phyloP scores from a whole-genome alignment of 2,329 filamentous ascomycete species.

The Fusarium coicis region DNA sequence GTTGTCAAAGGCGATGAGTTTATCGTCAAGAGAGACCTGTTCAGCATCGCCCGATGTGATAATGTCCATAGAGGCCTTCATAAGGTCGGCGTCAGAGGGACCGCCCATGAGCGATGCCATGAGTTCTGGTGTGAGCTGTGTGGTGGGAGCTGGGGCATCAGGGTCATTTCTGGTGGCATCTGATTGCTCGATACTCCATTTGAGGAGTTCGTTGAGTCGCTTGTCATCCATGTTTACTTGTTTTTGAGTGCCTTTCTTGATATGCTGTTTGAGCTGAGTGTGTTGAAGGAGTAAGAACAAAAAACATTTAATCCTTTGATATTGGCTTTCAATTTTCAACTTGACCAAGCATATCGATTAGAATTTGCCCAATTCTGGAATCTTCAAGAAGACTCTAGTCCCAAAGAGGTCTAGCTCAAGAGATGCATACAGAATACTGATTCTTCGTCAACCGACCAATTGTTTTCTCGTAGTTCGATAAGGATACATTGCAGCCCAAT shows the following conservation, averaged over 20 bases:
- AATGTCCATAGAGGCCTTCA: conserved; percentile 84
- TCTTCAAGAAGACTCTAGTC: conserved; percentile 51
- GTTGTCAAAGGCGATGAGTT: conserved; percentile 90
- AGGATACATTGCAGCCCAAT: conserved; percentile 4
- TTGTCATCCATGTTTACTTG: conserved; percentile 59
- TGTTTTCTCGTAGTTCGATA: conserved; percentile 2
- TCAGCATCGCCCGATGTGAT: conserved; percentile 72
- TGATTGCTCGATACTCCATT: conserved; percentile 74
- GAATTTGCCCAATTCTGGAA: conserved; percentile 54
- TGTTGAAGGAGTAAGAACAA: conserved; percentile 1
- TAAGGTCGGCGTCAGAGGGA: conserved; percentile 89
- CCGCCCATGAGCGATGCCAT: conserved; percentile 83
- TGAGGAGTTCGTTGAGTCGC: conserved; percentile 78
- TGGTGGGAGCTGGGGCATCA: conserved; percentile 47
- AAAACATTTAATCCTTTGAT: conserved; percentile 15
- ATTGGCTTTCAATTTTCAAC: conserved; percentile 28
- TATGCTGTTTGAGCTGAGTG: neutral
- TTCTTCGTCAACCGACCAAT: conserved; percentile 24
- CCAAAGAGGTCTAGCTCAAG: conserved; percentile 42
- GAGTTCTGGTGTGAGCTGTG: conserved; percentile 72
- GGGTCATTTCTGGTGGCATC: conserved; percentile 46
- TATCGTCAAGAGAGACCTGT: conserved; percentile 74
- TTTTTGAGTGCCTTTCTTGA: neutral
- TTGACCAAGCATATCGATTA: conserved; percentile 34
- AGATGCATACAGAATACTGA: conserved; percentile 19